These are phyloP conservation scores for Alternaria rosae DNA, from an alignment of 2,329 filamentous ascomycete genomes.

Conservation along the genomic window DNA sequence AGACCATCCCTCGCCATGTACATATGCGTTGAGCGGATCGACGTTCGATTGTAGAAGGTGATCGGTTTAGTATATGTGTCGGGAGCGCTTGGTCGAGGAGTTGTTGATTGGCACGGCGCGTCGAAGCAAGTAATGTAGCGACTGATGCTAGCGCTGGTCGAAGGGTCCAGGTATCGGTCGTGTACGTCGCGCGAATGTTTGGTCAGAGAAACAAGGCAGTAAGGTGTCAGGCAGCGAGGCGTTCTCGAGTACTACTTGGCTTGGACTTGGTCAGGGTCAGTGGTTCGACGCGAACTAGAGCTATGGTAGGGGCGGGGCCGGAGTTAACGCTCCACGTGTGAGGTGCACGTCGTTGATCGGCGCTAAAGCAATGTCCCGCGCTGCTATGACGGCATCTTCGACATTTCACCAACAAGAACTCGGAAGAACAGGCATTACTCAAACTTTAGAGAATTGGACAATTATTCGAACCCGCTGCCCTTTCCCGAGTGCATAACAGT, in stretches of 20 bases:
- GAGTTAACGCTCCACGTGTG: slow-evolving; percentile 25
- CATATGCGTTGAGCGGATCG: background rate
- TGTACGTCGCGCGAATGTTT: background rate
- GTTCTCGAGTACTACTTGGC: background rate
- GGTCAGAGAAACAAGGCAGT: background rate
- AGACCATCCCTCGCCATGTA: slow-evolving; percentile 24
- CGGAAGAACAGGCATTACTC: background rate
- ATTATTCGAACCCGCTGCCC: background rate
- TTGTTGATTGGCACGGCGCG: slow-evolving; percentile 15
- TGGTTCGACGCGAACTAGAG: slow-evolving; percentile 14
- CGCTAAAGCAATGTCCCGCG: slow-evolving; percentile 14
- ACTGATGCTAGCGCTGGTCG: slow-evolving; percentile 13
- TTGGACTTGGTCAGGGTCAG: slow-evolving; percentile 1
- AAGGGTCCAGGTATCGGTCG: slow-evolving; percentile 1
- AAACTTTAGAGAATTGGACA: background rate
- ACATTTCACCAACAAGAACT: slow-evolving; percentile 5
- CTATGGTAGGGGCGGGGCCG: slow-evolving; percentile 16
- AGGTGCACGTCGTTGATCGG: slow-evolving; percentile 18
- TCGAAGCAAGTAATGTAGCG: slow-evolving; percentile 20
- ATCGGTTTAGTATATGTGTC: background rate
- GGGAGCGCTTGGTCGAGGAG: slow-evolving; percentile 1
- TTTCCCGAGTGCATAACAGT: background rate
- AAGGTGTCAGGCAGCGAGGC: background rate
- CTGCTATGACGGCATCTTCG: slow-evolving; percentile 30
- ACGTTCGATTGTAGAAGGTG: background rate